Percentiles rank a stretch among this genome's conserved stretches.
phyloP scores from a whole-genome alignment of 345 rosid species.

The Acer yangbiense region DNA sequence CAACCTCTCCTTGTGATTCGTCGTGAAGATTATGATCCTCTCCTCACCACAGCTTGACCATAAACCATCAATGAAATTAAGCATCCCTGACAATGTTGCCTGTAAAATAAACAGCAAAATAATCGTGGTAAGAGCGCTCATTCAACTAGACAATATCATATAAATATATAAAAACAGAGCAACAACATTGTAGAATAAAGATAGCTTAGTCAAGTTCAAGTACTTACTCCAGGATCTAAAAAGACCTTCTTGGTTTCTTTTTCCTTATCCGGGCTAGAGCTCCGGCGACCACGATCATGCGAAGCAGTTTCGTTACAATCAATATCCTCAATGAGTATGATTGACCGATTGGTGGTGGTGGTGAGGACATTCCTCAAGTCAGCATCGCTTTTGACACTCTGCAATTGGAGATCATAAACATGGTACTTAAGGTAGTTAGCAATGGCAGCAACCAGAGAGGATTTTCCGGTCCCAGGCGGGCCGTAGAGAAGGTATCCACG shows the following conservation, averaged over 20 bases:
- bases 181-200: not conserved
- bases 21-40: constrained; percentile 30
- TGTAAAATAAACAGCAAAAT: not conserved
- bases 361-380: constrained; percentile 26
- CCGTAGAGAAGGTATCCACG: constrained; percentile 34
- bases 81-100: constrained; percentile 30
- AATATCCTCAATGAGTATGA: constrained; percentile 7
- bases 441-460: constrained; percentile 26
- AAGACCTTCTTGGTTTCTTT: not conserved
- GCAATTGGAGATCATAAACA: constrained; percentile 26
- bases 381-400: constrained; percentile 22
- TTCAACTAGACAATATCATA: no score
- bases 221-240: constrained; percentile 22
- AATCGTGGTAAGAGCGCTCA: not conserved
- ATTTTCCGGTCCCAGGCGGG: constrained; percentile 29
- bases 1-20: constrained; percentile 25
- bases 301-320: not conserved
- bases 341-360: constrained; percentile 15
- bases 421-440: constrained; percentile 24
- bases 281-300: constrained; percentile 7
- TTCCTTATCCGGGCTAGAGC: not conserved
- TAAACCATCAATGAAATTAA: constrained; percentile 31
- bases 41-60: constrained; percentile 33
- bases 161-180: no score
- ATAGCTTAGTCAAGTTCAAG: not conserved